Base-by-base conservation (phyloP, 2,329 filamentous ascomycete species). In the Venturia effusa region DNA sequence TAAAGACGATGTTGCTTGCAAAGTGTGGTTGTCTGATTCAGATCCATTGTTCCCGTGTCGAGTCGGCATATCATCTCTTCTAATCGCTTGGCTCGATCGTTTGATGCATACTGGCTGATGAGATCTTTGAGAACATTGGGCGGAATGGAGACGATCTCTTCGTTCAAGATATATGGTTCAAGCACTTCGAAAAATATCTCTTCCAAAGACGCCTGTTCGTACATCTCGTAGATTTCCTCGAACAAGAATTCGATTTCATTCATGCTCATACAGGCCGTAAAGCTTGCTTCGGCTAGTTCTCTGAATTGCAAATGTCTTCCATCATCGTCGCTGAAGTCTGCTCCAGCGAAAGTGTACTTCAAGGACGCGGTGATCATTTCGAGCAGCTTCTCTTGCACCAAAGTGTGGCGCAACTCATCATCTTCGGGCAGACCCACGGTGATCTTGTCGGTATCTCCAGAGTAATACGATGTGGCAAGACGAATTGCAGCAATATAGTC, bases 21-120 rank as follows among this genome's bases (percentile, higher is more conserved):
- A 30, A 99, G 80, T 15, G 84, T 83, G 0, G 93, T 97, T 65
- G 96, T 86, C 74, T 97, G 90, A 72, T 99, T 93, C 68, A 99
- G 86, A 72, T 99, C 95, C 72, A 99, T 86, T 0, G 92, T 96
- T 17, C 84, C 80, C 1, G 93, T 96, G 70, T 96, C 88, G 77
- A 99, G 88, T 67, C 93, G 88, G 73, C 93, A 97, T 39, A 99
- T 89, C 74, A 97, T 88, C 75, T 97, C 93, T 76, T 99, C 95
- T 8, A 99, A 80, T 13, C 88, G 86, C 66, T 83, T 84, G 68
- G 92, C 88, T 70, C 88, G 85, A 59, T 89, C 90, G 66, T 86
- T 88, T 45, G 81, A 81, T 22, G 92, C 88, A 72, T 89, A 97
- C 72, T 96, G 85, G 11, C 83, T 83, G 40, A 97, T 89, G 72